Percentiles rank a stretch among this genome's conserved stretches.
Evolutionary conservation across 495 filamentous ascomycete genomes (phyloP).

Genomic region (Letharia lupina): DNA sequence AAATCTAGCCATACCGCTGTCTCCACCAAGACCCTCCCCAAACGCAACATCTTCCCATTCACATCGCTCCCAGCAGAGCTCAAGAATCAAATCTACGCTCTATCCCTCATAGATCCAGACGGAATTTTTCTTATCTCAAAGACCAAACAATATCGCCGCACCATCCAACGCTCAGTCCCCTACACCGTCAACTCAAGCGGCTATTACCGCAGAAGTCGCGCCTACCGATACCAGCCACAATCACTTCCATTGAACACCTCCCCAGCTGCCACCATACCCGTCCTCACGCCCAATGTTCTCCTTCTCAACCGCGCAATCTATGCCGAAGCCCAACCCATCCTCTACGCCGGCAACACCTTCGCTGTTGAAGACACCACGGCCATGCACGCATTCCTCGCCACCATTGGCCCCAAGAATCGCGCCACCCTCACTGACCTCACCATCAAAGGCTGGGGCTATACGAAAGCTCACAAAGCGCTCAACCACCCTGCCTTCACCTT

Average conservation of each 20-base stretch:
- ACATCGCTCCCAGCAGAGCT: conserved; percentile 15
- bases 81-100: conserved; percentile 17
- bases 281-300: background rate
- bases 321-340: conserved; percentile 17
- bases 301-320: conserved; percentile 5
- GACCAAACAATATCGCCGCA: background rate
- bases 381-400: conserved; percentile 16
- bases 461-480: conserved; percentile 13
- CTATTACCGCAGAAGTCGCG: background rate
- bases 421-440: conserved; percentile 10
- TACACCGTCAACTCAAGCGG: background rate
- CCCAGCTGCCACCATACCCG: background rate
- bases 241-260: background rate
- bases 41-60: conserved; percentile 22
- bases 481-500: conserved; percentile 19
- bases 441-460: conserved; percentile 16
- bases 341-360: conserved; percentile 19
- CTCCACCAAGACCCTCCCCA: conserved; percentile 10
- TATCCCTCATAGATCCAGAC: background rate
- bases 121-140: background rate
- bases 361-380: conserved; percentile 18
- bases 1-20: background rate
- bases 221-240: background rate
- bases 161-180: background rate
- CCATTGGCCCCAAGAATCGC: conserved; percentile 10